Evolutionary conservation across 768 basidiomycete species (phyloP).

Genomic region (Leucosporidium creatinivorum): DNA sequence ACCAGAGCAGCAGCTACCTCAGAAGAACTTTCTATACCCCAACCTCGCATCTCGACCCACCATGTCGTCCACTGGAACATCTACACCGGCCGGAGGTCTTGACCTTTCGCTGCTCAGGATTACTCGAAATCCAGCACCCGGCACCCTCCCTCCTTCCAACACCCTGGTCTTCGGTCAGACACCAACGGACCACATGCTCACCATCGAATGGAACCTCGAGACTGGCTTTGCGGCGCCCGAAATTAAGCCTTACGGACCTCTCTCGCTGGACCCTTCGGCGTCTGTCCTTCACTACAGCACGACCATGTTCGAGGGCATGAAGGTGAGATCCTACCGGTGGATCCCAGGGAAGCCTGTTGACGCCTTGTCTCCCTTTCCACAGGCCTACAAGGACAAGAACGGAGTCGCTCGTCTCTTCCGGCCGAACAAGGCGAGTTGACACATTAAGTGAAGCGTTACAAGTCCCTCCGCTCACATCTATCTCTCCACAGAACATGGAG

Average conservation of each 20-base stretch:
- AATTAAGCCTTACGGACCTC: conserved; percentile 73
- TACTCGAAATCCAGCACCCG: too few relatives aligned
- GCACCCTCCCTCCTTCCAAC: conserved; percentile 53
- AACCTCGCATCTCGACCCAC: too few relatives aligned
- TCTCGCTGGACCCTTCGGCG: conserved; percentile 64
- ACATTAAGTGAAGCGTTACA: too few relatives aligned
- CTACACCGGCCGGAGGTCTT: too few relatives aligned
- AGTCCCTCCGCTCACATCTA: not conserved
- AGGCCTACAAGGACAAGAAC: conserved; percentile 67
- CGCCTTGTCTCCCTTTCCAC: conserved; percentile 42
- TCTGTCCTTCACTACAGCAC: conserved; percentile 90
- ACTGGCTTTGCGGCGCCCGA: conserved; percentile 74
- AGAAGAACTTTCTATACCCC: too few relatives aligned
- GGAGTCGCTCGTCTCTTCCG: conserved; percentile 70
- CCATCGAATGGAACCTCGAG: conserved; percentile 54
- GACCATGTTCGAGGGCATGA: conserved; percentile 74
- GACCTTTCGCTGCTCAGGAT: too few relatives aligned
- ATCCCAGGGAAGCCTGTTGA: not conserved
- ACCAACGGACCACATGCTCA: conserved; percentile 47
- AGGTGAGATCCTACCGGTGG: not conserved
- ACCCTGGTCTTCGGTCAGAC: conserved; percentile 74
- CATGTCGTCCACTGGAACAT: too few relatives aligned
- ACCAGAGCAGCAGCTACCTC: too few relatives aligned
- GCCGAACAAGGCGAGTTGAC: conserved; percentile 52
- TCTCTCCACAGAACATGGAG: conserved; percentile 64